These are phyloP conservation scores for Capsella bursapastoris DNA, from an alignment of 345 rosid genomes.

Conservation along the genomic window DNA sequence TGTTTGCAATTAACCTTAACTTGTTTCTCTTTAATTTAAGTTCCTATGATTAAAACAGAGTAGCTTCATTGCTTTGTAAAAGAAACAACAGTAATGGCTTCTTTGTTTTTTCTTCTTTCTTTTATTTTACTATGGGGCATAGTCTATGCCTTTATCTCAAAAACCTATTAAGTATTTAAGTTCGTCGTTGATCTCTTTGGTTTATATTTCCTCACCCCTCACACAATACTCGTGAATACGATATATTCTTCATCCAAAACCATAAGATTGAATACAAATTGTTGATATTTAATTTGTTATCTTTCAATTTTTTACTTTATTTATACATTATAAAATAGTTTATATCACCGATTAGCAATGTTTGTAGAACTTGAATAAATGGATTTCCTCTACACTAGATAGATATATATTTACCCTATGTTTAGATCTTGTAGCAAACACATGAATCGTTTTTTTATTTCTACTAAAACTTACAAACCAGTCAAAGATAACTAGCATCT, in stretches of 20 bases:
- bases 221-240: not conserved
- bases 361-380: not conserved
- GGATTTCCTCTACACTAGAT: not conserved
- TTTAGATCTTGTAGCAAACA: not conserved
- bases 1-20: too few relatives aligned
- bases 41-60: not conserved
- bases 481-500: not conserved
- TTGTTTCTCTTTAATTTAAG: not conserved
- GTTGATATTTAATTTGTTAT: not conserved
- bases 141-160: not conserved
- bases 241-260: not conserved
- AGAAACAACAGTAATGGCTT: not conserved
- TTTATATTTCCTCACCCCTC: not conserved
- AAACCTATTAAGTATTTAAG: not conserved
- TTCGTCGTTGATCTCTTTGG: not conserved
- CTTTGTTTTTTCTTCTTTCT: not conserved
- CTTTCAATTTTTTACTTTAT: not conserved
- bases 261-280: not conserved
- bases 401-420: too few relatives aligned
- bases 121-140: not conserved
- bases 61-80: conserved; percentile 9
- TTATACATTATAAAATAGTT: not conserved
- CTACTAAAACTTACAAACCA: not conserved
- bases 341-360: not conserved
- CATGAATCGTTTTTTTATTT: not conserved